Conservation (phyloP, 2,329 filamentous ascomycete species). For the Lachnellula occidentalis region DNA sequence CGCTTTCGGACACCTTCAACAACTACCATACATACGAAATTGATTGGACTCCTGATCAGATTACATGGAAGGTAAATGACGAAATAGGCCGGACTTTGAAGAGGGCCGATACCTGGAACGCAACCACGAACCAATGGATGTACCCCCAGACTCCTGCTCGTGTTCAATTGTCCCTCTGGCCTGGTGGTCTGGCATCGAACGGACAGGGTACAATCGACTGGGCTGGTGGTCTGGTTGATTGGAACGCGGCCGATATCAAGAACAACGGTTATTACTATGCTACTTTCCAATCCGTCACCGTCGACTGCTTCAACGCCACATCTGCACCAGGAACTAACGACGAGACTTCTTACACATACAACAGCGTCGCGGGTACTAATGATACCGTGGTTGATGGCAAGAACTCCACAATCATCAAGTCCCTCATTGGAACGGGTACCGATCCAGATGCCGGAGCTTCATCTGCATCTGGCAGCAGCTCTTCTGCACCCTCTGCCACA, state of each 20-base stretch:
- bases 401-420: conserved; percentile 70
- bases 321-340: conserved; percentile 60
- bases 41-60: conserved; percentile 80
- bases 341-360: conserved; percentile 72
- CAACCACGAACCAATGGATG: conserved; percentile 71
- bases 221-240: conserved; percentile 88
- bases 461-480: conserved; percentile 22
- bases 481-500: conserved; percentile 27
- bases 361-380: conserved; percentile 60
- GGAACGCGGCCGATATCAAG: conserved; percentile 76
- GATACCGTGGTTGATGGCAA: conserved; percentile 70
- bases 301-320: conserved; percentile 74
- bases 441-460: conserved; percentile 55
- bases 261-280: conserved; percentile 85
- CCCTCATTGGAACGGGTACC: conserved; percentile 73
- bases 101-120: conserved; percentile 79
- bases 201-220: conserved; percentile 80
- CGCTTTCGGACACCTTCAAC: conserved; percentile 62
- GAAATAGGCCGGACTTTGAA: conserved; percentile 68
- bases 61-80: conserved; percentile 80
- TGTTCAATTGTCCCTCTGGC: conserved; percentile 93
- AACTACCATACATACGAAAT: conserved; percentile 89
- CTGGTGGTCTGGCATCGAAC: conserved; percentile 75
- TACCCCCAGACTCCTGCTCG: conserved; percentile 90
- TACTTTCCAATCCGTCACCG: conserved; percentile 67